phyloP scores from a whole-genome alignment of 2,329 filamentous ascomycete species.

The Monilinia laxa region DNA sequence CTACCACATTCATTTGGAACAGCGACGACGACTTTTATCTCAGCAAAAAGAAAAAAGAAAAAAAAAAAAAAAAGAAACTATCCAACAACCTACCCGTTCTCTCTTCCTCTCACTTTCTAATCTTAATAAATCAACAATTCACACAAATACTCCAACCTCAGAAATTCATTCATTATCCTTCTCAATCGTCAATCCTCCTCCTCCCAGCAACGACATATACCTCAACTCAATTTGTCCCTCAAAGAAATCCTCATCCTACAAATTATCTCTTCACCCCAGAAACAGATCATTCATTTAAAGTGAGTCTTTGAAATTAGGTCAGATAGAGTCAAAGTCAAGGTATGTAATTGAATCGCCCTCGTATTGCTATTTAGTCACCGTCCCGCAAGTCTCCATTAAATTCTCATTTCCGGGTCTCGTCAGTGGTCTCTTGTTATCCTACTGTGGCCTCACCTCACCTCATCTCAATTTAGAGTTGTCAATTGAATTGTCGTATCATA shows the following conservation, averaged over 20 bases:
- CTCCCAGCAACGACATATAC: slow-evolving; percentile 16
- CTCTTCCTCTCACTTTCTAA: slow-evolving; percentile 1
- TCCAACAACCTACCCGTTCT: no score
- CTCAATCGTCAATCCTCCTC: slow-evolving; percentile 2
- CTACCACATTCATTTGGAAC: slow-evolving; percentile 44
- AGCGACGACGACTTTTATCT: slow-evolving; percentile 29
- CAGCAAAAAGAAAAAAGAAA: slow-evolving; percentile 6
- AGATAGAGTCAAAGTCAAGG: slow-evolving; percentile 26
- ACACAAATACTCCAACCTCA: not conserved
- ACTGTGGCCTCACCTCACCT: not conserved
- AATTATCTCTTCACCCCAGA: slow-evolving; percentile 7
- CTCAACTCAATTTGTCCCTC: not conserved
- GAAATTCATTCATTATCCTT: not conserved
- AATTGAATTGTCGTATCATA: slow-evolving; percentile 5
- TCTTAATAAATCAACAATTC: slow-evolving; percentile 8
- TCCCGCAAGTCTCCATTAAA: slow-evolving; percentile 13
- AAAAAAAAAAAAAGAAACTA: no score
- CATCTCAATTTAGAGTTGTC: not conserved
- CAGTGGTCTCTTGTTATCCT: not conserved
- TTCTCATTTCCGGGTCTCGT: not conserved
- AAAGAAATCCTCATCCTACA: slow-evolving; percentile 16
- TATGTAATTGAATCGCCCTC: slow-evolving; percentile 23
- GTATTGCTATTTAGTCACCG: slow-evolving; percentile 3
- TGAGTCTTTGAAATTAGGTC: slow-evolving; percentile 13
- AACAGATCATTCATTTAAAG: slow-evolving; percentile 12